Conservation (phyloP, 1,139 yeast species). For the Oligophagozyma castellii region DNA sequence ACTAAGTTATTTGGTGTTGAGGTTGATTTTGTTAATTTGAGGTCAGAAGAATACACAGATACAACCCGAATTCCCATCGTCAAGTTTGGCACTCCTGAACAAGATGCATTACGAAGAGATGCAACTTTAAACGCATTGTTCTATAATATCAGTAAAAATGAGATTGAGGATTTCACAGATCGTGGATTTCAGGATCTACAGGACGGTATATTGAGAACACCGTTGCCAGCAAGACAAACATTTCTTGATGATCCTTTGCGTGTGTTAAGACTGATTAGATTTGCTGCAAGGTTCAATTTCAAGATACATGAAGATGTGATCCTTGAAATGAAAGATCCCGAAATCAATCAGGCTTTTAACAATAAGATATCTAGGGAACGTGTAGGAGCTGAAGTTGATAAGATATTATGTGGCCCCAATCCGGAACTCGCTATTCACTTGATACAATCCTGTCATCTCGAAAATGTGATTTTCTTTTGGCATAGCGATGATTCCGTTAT, state of each 20-base stretch:
- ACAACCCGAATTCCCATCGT: conserved; percentile 69
- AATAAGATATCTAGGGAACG: conserved; percentile 82
- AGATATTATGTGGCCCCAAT: conserved; percentile 50
- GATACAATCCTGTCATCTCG: conserved; percentile 41
- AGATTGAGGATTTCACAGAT: conserved; percentile 76
- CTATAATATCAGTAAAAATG: conserved; percentile 53
- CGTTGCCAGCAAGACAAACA: conserved; percentile 70
- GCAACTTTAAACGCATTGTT: conserved; percentile 89
- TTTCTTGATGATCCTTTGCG: conserved; percentile 89
- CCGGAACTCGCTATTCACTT: conserved; percentile 54
- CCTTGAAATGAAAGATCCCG: conserved; percentile 48
- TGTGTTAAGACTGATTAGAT: conserved; percentile 69
- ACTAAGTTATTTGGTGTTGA: conserved; percentile 71
- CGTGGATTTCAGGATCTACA: conserved; percentile 59
- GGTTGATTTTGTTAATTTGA: conserved; percentile 80
- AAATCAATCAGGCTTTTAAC: conserved; percentile 44
- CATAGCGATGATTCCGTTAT: conserved; percentile 14
- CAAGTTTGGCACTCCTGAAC: conserved; percentile 75
- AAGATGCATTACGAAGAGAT: conserved; percentile 87
- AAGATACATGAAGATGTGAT: conserved; percentile 44
- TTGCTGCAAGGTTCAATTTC: conserved; percentile 71
- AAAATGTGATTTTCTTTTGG: conserved; percentile 41
- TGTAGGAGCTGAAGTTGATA: conserved; percentile 73
- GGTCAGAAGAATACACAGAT: conserved; percentile 74
- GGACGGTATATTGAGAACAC: conserved; percentile 69